Base-by-base conservation (phyloP, 2,329 filamentous ascomycete genomes). In the Fusarium tupiense region DNA sequence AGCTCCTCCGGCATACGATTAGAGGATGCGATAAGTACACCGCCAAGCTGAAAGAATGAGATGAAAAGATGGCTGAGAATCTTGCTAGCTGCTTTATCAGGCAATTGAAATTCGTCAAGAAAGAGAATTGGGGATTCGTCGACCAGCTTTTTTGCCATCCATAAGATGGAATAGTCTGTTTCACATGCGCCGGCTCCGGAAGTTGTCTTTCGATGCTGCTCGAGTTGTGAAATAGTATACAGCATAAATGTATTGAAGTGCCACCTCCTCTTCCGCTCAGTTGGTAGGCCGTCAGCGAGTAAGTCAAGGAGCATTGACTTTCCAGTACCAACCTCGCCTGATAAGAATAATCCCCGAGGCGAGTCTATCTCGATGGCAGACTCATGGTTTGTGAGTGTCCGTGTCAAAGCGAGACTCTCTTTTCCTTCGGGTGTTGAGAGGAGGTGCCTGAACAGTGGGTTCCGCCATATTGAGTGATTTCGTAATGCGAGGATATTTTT, bases 201-300 rank as follows among this genome's bases (percentile, higher is more conserved):
- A 3, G 79, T 76, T 9, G 80, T 75, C 65, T 84, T 85, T 76
- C 93, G 86, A 50, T 93, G 87, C 19, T 87, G 84, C 76, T 96
- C 94, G 2, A 96, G 85, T 58, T 91, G 91, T 2, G 93, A 91
- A 53, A 95, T 87, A 0, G 90, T 91, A 74, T 95, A 91, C 14
- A 96, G 85, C 92, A 96, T 96, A 77, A 96, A 96, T 0, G 92
- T 94, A 80, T 94, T 94, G 83, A 95, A 96, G 79, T 96, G 94
- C 91, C 92, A 95, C 68, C 93, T 86, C 75, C 88, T 86, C 84
- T 96, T 96, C 77, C 91, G 91, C 50, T 87, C 85, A 22, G 90
- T 94, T 3, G 94, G 94, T 8, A 96, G 83, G 58, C 92, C 92
- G 59, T 94, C 91, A 20, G 93, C 92, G n/a, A 96, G 89, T 1